phyloP scores from a whole-genome alignment of 805 yeast species.

The Starmerella vitae region DNA sequence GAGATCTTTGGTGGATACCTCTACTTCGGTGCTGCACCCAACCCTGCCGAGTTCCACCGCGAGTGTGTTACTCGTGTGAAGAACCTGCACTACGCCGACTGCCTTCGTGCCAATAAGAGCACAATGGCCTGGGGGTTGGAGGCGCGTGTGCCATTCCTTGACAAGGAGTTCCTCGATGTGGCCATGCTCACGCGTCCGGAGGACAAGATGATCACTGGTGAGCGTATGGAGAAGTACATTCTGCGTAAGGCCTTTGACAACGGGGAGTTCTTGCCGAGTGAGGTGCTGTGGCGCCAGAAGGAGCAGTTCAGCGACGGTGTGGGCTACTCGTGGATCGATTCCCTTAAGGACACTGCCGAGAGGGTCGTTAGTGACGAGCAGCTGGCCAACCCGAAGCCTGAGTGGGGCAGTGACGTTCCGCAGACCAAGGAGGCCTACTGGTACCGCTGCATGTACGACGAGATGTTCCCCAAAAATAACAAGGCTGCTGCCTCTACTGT shows the following conservation, averaged over 20 bases:
- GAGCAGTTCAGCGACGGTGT: conserved; percentile 99
- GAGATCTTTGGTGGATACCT: conserved; percentile 98
- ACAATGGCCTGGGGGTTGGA: conserved; percentile 99
- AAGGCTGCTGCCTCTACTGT: conserved; percentile 91
- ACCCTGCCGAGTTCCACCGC: conserved; percentile 80
- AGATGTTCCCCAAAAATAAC: conserved; percentile 70
- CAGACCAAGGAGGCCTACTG: conserved; percentile 98
- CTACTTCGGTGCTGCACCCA: conserved; percentile 94
- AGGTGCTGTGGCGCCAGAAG: conserved; percentile 98
- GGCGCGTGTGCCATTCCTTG: conserved; percentile 98
- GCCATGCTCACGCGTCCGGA: conserved; percentile 91
- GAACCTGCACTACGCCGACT: conserved; percentile 93
- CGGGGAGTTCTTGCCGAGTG: conserved; percentile 82
- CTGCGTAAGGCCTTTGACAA: conserved; percentile 97
- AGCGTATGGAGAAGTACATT: conserved; percentile 81
- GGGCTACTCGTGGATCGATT: conserved; percentile 98
- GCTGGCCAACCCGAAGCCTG: conserved; percentile 77
- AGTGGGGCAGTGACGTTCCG: conserved; percentile 94
- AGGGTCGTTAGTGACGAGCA: conserved; percentile 76
- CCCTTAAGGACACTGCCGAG: conserved; percentile 91
- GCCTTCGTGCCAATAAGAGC: conserved; percentile 97
- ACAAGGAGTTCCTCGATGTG: conserved; percentile 77
- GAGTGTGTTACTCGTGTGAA: conserved; percentile 94
- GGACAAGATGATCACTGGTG: conserved; percentile 74
- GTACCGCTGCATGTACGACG: conserved; percentile 95